Evolutionary conservation across 768 basidiomycete genomes (phyloP), one percentile per base, ranked within the genome.

Genomic region (Agrocybe praecox): DNA sequence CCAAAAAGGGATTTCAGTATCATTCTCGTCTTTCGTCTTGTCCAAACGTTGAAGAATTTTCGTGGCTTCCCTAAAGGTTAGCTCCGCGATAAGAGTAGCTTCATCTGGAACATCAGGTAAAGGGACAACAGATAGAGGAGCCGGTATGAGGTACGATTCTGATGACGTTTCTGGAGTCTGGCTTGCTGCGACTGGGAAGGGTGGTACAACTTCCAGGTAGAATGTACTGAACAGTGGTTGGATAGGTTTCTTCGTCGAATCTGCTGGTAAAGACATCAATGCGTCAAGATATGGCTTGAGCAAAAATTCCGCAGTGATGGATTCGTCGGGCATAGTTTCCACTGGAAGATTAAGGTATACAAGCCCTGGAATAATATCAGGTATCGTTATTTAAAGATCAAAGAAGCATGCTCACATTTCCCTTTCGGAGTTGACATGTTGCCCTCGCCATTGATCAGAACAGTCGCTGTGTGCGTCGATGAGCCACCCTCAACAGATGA

Each of bases 391-490:
- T n/a, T n/a, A n/a, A n/a, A n/a, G n/a, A n/a, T n/a, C n/a, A n/a
- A n/a, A n/a, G n/a, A n/a, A n/a, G n/a, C 26, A 29, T 29, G 54
- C 86, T 63, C 64, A 89, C 91, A 90, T 79, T 86, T 87, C 2
- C 84, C 89, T 48, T 77, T 74, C 0, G 94, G 94, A 19, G 89
- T 80, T 5, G 89, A 86, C 74, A 92, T 75, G 14, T 87, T 87
- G 9, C 84, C 87, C 65, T 88, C 84, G 2, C 93, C 94, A 1
- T 85, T 83, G 19, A 90, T 74, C 32, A 95, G 70, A 1, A 80
- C 84, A 46, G 85, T 87, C 2, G 83, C 87, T 3, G 85, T 79
- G 10, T 76, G 74, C 1, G 74, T 74, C 5, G 70, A 69, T 2
- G 77, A 74, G 19, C 86, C 86, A 23, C 77, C 82, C 40, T 68